These are phyloP conservation scores for Rhododendron mucronatum DNA, from an alignment of 148 eudicot species.

Conservation along the genomic window DNA sequence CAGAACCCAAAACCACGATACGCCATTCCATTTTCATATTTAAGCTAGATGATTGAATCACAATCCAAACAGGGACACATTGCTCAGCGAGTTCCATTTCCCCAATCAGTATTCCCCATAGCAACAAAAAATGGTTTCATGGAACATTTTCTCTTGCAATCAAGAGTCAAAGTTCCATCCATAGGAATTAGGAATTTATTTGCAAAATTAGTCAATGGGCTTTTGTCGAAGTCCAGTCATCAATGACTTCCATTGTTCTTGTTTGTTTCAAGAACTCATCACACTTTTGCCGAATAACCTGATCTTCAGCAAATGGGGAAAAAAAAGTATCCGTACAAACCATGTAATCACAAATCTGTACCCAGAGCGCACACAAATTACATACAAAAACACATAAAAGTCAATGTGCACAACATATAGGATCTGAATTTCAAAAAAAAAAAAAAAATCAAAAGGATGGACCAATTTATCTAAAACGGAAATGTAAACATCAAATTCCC, in stretches of 20 bases:
- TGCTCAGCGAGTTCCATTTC: not conserved
- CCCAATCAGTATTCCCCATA: not conserved
- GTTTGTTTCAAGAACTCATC: not conserved
- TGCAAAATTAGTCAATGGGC: not conserved
- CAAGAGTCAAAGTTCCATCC: not conserved
- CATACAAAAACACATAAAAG: not conserved
- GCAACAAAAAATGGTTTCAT: not conserved
- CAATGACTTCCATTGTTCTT: not conserved
- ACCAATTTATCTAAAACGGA: not conserved
- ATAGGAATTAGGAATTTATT: not conserved
- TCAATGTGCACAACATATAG: not conserved
- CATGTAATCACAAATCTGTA: not conserved
- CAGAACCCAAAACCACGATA: not conserved
- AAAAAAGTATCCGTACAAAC: not conserved
- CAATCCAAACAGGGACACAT: not conserved
- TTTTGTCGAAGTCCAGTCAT: not conserved
- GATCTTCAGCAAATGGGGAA: not conserved
- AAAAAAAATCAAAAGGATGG: not conserved
- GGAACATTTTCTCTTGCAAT: not conserved
- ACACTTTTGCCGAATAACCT: not conserved
- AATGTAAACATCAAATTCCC: not conserved
- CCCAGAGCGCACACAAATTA: not conserved
- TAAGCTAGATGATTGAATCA: not conserved
- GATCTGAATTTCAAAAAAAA: not conserved
- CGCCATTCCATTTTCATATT: not conserved